Evolutionary conservation across 1,139 yeast species (phyloP).

Genomic region (Scheffersomyces cryptocercus): DNA sequence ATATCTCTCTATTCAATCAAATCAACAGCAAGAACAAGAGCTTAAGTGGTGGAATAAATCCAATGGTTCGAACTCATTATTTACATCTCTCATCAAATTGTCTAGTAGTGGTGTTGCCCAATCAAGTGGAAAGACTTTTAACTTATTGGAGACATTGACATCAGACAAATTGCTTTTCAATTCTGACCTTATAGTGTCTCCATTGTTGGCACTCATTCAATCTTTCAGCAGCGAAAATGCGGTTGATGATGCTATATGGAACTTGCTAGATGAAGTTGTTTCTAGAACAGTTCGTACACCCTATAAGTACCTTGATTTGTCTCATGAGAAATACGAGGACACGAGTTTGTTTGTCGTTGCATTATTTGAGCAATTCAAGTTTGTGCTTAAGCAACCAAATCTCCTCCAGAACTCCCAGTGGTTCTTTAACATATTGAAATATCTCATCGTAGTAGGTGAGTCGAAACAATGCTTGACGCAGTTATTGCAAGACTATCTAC

Average conservation of each 20-base stretch:
- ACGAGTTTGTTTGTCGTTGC: slow-evolving; percentile 70
- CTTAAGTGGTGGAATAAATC: slow-evolving; percentile 69
- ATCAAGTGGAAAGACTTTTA: slow-evolving; percentile 33
- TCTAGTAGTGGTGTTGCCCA: slow-evolving; percentile 32
- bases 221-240: slow-evolving; percentile 26
- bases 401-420: slow-evolving; percentile 36
- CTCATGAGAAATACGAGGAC: slow-evolving; percentile 39
- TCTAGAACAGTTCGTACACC: slow-evolving; percentile 73
- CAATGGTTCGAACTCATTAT: slow-evolving; percentile 48
- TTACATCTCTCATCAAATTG: slow-evolving; percentile 58
- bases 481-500: slow-evolving; percentile 23
- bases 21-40: slow-evolving; percentile 34
- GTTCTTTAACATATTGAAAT: slow-evolving; percentile 50
- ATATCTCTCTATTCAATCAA: slow-evolving; percentile 41
- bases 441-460: slow-evolving; percentile 57
- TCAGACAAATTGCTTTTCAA: slow-evolving; percentile 44
- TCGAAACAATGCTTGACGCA: slow-evolving; percentile 31
- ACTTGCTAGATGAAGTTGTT: slow-evolving; percentile 69
- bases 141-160: slow-evolving; percentile 24
- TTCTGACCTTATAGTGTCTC: slow-evolving; percentile 43
- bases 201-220: slow-evolving; percentile 42
- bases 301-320: slow-evolving; percentile 75
- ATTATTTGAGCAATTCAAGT: slow-evolving; percentile 72
- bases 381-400: slow-evolving; percentile 32
- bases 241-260: slow-evolving; percentile 40